phyloP scores from a whole-genome alignment of 805 yeast genomes.

The Candida michaelii region DNA sequence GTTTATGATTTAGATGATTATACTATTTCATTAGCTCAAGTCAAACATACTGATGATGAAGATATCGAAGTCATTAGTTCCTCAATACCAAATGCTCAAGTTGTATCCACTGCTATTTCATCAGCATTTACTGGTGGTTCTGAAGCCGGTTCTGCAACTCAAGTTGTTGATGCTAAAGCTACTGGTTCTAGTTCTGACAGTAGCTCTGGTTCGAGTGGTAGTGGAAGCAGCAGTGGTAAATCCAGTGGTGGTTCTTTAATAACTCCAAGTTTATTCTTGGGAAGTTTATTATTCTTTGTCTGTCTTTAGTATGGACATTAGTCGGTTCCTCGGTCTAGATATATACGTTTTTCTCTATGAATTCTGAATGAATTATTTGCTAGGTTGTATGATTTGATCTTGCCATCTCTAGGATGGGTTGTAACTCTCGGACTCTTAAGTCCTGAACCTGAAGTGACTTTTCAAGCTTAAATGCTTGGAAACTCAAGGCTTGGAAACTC shows the following conservation, averaged over 20 bases:
- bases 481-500: too few species aligned
- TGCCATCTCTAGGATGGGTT: too few species aligned
- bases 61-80: constrained; percentile 44
- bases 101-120: constrained; percentile 54
- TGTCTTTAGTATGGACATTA: too few species aligned
- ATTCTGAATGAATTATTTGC: too few species aligned
- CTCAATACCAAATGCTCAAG: constrained; percentile 16
- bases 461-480: too few species aligned
- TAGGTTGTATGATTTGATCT: too few species aligned
- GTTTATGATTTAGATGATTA: constrained; percentile 62
- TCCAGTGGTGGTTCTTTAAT: not conserved
- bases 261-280: constrained; percentile 1
- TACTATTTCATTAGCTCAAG: constrained; percentile 53
- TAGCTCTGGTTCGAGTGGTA: not conserved
- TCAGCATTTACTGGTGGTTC: constrained; percentile 18
- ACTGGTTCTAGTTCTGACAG: not conserved
- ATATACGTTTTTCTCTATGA: too few species aligned
- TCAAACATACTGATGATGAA: constrained; percentile 26
- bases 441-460: too few species aligned
- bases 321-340: too few species aligned
- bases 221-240: not conserved
- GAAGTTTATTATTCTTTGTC: not conserved
- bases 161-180: not conserved
- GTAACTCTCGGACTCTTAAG: too few species aligned
- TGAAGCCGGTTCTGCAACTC: not conserved